Conservation (phyloP, 225 moss, liverwort and hornwort species). For the Physcomitrellopsis africana region DNA sequence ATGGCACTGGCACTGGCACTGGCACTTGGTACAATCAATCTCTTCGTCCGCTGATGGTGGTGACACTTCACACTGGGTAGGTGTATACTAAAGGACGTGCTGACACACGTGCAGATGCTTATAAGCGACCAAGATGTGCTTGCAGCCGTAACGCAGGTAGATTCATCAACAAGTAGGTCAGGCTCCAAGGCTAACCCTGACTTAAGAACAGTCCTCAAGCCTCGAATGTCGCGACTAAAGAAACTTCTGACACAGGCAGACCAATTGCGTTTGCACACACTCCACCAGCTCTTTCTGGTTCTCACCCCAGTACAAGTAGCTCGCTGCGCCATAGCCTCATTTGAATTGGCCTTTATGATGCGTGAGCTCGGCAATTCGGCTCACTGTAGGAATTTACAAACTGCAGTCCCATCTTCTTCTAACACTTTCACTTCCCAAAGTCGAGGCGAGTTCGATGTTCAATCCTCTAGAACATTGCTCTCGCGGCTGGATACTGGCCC, state of each 20-base stretch:
- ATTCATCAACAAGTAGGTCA: constrained; percentile 32
- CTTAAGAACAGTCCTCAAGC: constrained; percentile 41
- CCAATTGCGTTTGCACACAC: constrained; percentile 55
- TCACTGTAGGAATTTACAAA: constrained; percentile 17
- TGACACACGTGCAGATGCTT: constrained; percentile 69
- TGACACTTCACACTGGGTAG: constrained; percentile 23
- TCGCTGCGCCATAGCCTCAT: constrained; percentile 47
- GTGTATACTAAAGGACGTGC: constrained; percentile 32
- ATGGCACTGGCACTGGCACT: too few species aligned
- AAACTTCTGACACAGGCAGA: constrained; percentile 54
- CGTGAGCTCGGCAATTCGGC: constrained; percentile 40
- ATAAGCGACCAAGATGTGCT: constrained; percentile 68
- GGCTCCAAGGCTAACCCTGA: constrained; percentile 27
- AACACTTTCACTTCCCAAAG: neutral
- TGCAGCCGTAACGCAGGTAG: constrained; percentile 61
- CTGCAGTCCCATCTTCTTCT: constrained; percentile 18
- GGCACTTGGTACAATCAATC: neutral
- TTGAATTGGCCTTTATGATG: constrained; percentile 53
- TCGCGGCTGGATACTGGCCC: neutral
- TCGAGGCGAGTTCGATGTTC: neutral
- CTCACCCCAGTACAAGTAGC: constrained; percentile 52
- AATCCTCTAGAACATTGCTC: neutral
- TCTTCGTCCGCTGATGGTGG: neutral
- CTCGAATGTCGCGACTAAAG: constrained; percentile 52
- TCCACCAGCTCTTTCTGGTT: constrained; percentile 56